Evolutionary conservation across 1,139 yeast genomes (phyloP), one percentile per base, ranked within the genome.

Genomic region (Debaryomyces sp.): DNA sequence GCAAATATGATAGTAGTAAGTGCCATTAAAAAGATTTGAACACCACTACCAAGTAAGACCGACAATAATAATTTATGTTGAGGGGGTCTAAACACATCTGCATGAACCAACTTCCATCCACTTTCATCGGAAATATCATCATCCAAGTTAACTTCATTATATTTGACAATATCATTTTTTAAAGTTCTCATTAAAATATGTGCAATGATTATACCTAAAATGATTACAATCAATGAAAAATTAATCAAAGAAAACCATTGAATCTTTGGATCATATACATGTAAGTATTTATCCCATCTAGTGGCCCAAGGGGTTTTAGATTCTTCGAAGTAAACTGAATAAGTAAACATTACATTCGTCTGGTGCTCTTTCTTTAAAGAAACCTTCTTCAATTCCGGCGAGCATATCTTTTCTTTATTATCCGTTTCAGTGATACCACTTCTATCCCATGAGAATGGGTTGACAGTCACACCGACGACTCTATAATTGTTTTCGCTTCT

Each of bases 51-150:
- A 49, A 91, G 81, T 32, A 91, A 68, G 10, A 91, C 83, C 5
- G 97, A 87, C 50, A 91, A 78, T 22, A 89, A 56, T 81, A 91
- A 77, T 51, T 87, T 77, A 55, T 81, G 77, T 50, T 76, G 68
- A 36, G 99, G 99, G 6, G 94, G 75, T 66, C 99, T 81, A 76
- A 94, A 94, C 32, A 94, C 91, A 66, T 94, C 99, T 51, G 97
- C 98, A 63, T 94, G 96, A 41, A 92, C 85, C 55, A 94, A 78
- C 68, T 95, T 95, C 99, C 99, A 94, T 37, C 99, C 99, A 63
- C 92, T 81, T 66, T 95, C 99, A 62, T 92, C 97, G 53, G 90
- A 85, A 49, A 90, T 82, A 54, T 89, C 97, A 58, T 87, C 91
- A 61, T 90, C 96, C 55, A 90, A 77, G 63, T 87, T 91, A 55